Evolutionary conservation across 2,329 filamentous ascomycete genomes (phyloP).

Genomic region (Botryosphaeria dothidea): DNA sequence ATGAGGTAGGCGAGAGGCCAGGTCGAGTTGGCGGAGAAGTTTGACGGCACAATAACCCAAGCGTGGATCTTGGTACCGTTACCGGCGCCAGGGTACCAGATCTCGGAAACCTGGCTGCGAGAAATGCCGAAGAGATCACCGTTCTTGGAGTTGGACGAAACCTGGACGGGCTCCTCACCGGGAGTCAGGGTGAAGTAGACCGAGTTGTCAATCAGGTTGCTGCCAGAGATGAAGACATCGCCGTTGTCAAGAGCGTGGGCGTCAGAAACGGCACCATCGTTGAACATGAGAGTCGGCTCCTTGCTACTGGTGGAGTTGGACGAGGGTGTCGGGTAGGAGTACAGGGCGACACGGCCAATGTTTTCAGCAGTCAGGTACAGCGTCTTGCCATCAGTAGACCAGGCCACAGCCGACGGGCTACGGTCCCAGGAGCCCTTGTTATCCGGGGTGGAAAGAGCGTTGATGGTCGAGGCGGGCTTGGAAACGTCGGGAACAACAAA

Average conservation of each 20-base stretch:
- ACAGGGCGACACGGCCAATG: constrained; percentile 63
- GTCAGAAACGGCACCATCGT: constrained; percentile 31
- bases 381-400: constrained; percentile 56
- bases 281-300: constrained; percentile 8
- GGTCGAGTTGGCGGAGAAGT: constrained; percentile 69
- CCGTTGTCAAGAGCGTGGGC: constrained; percentile 54
- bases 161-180: constrained; percentile 28
- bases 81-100: constrained; percentile 68
- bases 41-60: constrained; percentile 62
- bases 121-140: constrained; percentile 69
- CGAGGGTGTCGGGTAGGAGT: constrained; percentile 49
- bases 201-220: constrained; percentile 71
- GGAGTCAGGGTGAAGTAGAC: constrained; percentile 51
- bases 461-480: constrained; percentile 59
- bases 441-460: constrained; percentile 63
- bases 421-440: constrained; percentile 62
- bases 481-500: constrained; percentile 64
- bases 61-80: constrained; percentile 66
- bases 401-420: constrained; percentile 53
- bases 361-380: constrained; percentile 77
- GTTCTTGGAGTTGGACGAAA: constrained; percentile 67
- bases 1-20: constrained; percentile 80
- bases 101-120: constrained; percentile 63
- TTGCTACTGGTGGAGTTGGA: neutral
- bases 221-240: constrained; percentile 65